Evolutionary conservation across 2,329 filamentous ascomycete species (phyloP).

Genomic region (Ascomycota sp.): DNA sequence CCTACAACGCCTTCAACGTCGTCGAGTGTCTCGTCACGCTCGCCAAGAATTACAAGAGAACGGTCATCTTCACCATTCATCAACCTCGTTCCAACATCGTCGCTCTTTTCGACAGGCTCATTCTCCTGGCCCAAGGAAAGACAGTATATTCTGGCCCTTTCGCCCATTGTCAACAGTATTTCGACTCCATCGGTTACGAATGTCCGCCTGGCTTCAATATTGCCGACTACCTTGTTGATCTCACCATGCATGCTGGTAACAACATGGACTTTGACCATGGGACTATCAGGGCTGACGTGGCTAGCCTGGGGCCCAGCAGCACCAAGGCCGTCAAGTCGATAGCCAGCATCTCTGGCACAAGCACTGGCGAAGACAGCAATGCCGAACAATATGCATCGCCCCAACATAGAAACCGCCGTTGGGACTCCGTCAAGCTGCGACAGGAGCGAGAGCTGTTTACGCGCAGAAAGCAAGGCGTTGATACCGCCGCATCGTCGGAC

Average conservation of each 20-base stretch:
- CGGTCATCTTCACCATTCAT: slow-evolving; percentile 94
- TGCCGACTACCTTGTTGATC: slow-evolving; percentile 86
- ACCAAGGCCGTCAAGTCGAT: slow-evolving; percentile 77
- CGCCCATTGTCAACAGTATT: slow-evolving; percentile 70
- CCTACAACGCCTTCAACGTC: slow-evolving; percentile 95
- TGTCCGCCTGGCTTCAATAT: slow-evolving; percentile 97
- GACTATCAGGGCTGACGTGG: slow-evolving; percentile 27
- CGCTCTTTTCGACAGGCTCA: slow-evolving; percentile 81
- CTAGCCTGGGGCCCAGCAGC: slow-evolving; percentile 61
- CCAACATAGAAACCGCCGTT: slow-evolving; percentile 46
- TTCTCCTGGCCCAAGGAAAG: slow-evolving; percentile 70
- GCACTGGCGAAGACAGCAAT: slow-evolving; percentile 44
- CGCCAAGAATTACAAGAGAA: slow-evolving; percentile 89
- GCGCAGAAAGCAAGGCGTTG: slow-evolving; percentile 40
- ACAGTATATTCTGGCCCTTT: slow-evolving; percentile 90
- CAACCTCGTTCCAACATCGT: slow-evolving; percentile 97
- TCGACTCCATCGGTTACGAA: slow-evolving; percentile 73
- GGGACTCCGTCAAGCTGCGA: slow-evolving; percentile 59
- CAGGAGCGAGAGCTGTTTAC: slow-evolving; percentile 86
- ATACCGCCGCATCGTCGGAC: slow-evolving; percentile 40
- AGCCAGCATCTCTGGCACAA: slow-evolving; percentile 57
- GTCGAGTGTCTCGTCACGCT: slow-evolving; percentile 86
- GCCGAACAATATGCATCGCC: slow-evolving; percentile 34
- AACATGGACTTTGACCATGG: slow-evolving; percentile 33
- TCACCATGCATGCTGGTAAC: slow-evolving; percentile 82